Evolutionary conservation across 108 stramenopile genomes (phyloP).

Genomic region (Bacterosira constricta): DNA sequence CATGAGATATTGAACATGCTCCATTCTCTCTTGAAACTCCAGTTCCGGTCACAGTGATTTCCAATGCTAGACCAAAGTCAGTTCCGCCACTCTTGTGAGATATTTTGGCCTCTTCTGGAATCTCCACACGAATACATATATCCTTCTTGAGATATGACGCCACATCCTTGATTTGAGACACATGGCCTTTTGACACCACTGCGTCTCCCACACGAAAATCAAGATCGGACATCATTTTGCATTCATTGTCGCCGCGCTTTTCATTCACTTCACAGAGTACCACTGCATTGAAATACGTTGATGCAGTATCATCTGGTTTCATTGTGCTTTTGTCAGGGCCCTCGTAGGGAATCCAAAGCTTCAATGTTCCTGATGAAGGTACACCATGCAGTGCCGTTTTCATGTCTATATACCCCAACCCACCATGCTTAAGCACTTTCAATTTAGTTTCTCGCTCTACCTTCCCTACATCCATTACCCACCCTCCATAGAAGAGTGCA

Average conservation of each 20-base stretch:
- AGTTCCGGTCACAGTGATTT: slow-evolving; percentile 38
- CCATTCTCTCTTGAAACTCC: slow-evolving; percentile 66
- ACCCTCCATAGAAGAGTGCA: slow-evolving; percentile 65
- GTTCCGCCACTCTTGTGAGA: slow-evolving; percentile 43
- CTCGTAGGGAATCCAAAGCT: slow-evolving; percentile 79
- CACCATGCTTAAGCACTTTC: slow-evolving; percentile 76
- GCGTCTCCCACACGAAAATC: slow-evolving; percentile 62
- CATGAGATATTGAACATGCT: slow-evolving; percentile 86
- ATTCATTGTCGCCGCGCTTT: slow-evolving; percentile 69
- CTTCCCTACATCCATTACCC: slow-evolving; percentile 85
- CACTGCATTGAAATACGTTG: slow-evolving; percentile 68
- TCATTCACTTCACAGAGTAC: slow-evolving; percentile 89
- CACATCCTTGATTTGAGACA: slow-evolving; percentile 55
- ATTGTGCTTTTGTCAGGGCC: slow-evolving; percentile 2
- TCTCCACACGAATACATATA: slow-evolving; percentile 71
- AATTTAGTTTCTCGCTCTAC: slow-evolving; percentile 79
- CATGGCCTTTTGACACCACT: slow-evolving; percentile 26
- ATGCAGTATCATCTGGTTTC: slow-evolving; percentile 40
- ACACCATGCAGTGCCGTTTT: slow-evolving; percentile 87
- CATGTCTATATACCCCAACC: slow-evolving; percentile 87
- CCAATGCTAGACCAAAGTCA: slow-evolving; percentile 41
- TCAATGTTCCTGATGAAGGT: slow-evolving; percentile 68
- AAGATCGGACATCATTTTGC: slow-evolving; percentile 71
- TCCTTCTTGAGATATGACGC: slow-evolving; percentile 81
- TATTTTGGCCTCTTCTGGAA: slow-evolving; percentile 64